These are phyloP conservation scores for Podaxis rugospora DNA, from an alignment of 768 basidiomycete genomes.

Conservation along the genomic window DNA sequence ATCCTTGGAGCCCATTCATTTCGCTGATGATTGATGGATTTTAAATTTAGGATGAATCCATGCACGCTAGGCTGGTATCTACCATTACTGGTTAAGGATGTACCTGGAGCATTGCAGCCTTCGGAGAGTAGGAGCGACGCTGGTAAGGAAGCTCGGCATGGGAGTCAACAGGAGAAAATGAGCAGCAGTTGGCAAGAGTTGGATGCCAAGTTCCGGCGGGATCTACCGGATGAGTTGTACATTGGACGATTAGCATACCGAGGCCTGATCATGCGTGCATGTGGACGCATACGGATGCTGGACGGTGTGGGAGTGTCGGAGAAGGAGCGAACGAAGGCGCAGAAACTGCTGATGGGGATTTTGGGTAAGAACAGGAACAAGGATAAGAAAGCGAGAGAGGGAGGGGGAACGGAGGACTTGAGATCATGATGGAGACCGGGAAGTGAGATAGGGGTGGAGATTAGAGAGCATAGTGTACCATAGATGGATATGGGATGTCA, in stretches of 20 bases:
- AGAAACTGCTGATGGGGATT: slow-evolving; percentile 58
- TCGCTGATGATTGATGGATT: slow-evolving; percentile 12
- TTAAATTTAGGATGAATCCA: slow-evolving; percentile 75
- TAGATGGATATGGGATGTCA: slow-evolving; percentile 7
- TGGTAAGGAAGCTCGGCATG: neutral
- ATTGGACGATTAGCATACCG: slow-evolving; percentile 86
- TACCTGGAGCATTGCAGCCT: slow-evolving; percentile 63
- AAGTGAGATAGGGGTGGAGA: slow-evolving; percentile 16
- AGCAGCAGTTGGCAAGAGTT: slow-evolving; percentile 61
- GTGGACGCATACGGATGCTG: slow-evolving; percentile 59
- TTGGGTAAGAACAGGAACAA: slow-evolving; percentile 21
- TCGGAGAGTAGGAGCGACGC: slow-evolving; percentile 30
- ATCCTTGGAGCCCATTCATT: neutral
- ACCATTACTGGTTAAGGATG: slow-evolving; percentile 72
- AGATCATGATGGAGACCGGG: slow-evolving; percentile 5
- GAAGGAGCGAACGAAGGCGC: slow-evolving; percentile 84
- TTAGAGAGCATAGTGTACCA: slow-evolving; percentile 14
- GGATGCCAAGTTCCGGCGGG: slow-evolving; percentile 83
- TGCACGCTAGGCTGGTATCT: slow-evolving; percentile 96
- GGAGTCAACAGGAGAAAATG: slow-evolving; percentile 17
- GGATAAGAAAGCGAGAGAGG: slow-evolving; percentile 23
- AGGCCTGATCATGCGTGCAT: slow-evolving; percentile 80
- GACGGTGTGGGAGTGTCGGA: slow-evolving; percentile 83
- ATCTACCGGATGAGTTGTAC: slow-evolving; percentile 86
- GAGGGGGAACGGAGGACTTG: slow-evolving; percentile 12